Evolutionary conservation across 345 rosid genomes (phyloP), one percentile per base, ranked within the genome.

Genomic region (Salix viminalis): DNA sequence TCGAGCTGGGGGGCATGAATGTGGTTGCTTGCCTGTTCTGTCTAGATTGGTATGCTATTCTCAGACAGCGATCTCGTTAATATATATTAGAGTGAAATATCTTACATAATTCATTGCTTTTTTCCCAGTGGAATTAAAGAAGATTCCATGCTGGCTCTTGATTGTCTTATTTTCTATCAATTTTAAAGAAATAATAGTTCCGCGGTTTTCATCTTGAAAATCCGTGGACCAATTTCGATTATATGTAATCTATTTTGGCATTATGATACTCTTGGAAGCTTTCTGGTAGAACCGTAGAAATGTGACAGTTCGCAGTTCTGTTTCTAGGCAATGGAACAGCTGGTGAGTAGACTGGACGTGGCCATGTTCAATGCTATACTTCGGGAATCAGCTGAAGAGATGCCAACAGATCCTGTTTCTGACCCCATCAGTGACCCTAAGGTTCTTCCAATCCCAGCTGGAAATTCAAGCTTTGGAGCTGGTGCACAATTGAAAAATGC

Each of bases 281-380:
- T 30, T 41, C 68, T 69, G 34, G 77, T 6, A 15, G 48, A 69
- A 26, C 18, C 42, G 28, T 6, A 15, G 41, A 69, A 44, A 30
- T 67, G 50, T 79, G 37, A 67, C 71, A 46, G 24, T 76, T 71
- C 70, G 30, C 32, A 75, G 58, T 19, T 82, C 62, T 15, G 46
- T 78, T 69, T 61, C 56, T 83, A 94, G 99, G 94, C 90, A 61
- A 93, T 95, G 97, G 92, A 91, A 86, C 97, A 93, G 85, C 80
- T 93, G 84, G 94, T 95, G 69, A 76, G 81, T 83, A 91, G 99
- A 80, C 80, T 95, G 71, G 99, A 95, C 78, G 93, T 91, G 76
- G 97, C 99, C 79, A 95, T 95, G 97, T 95, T 95, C 89, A 95
- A 95, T 23, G 99, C 99, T 64, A 90, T 93, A 79, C 97, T 93